Evolutionary conservation across 768 basidiomycete species (phyloP), one percentile per base, ranked within the genome.

Genomic region (Macrocybe gigantea): DNA sequence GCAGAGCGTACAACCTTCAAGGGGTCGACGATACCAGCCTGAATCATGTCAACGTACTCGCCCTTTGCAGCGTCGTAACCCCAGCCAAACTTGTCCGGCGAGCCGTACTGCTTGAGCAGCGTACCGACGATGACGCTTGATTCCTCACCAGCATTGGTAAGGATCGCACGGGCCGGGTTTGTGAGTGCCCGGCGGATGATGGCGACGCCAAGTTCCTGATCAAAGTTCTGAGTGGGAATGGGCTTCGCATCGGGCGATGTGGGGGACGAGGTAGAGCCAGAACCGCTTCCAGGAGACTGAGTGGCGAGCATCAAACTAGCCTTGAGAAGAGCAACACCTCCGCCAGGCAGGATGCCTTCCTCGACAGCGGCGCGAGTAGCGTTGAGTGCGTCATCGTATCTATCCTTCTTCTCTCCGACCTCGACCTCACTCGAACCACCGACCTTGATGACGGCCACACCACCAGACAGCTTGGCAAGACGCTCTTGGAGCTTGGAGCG

Each of bases 331-430:
- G 95, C 94, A 32, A 91, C 84, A 65, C 94, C 94, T 60, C 95
- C 95, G 38, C 95, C 95, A 45, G 95, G 95, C 33, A 98, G 85
- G 60, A 97, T 96, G 62, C 95, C 95, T 67, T 99, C 94, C 71
- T 97, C 95, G 31, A 98, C 95, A 39, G 95, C 93, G 22, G 95
- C 95, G 36, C 95, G 87, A 4, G 95, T 98, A n/a, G 94, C 93
- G 65, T 96, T 96, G 41, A 97, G 77, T 1, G 94, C 94, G 62
- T 95, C 93, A 56, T 97, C 94, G 61, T 96, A 97, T 34, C 94
- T 79, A 65, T 98, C 95, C 82, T 98, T 96, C 90, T 97, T 98
- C 80, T 98, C 95, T 6, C 94, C 79, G 51, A 98, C 95, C 70
- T 97, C 95, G 44, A 97, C 95, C 67, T 98, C 95, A 45, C 79